These are phyloP conservation scores for Phytopythium helicoides DNA, from an alignment of 352 stramenopile species.

Conservation along the genomic window DNA sequence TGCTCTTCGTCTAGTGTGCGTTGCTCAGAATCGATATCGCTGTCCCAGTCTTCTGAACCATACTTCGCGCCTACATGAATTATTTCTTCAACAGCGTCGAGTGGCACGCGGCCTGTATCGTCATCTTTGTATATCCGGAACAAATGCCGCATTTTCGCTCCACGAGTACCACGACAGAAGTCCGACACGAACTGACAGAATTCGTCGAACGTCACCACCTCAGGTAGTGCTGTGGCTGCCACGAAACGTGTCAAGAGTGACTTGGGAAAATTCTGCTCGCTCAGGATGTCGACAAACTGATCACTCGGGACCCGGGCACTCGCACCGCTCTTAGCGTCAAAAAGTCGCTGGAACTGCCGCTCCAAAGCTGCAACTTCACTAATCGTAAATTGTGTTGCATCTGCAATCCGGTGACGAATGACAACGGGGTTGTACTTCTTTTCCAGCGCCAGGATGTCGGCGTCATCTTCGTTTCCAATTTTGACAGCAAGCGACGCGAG, in stretches of 20 bases:
- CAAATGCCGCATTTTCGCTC: conserved; percentile 42
- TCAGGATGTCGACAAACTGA: conserved; percentile 59
- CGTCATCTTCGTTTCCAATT: conserved; percentile 68
- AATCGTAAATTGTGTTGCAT: conserved; percentile 64
- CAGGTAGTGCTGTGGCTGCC: conserved; percentile 28
- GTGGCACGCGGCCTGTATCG: conserved; percentile 26
- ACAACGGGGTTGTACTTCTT: conserved; percentile 77
- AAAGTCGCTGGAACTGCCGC: conserved; percentile 75
- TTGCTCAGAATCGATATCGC: conserved; percentile 12
- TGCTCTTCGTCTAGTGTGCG: conserved; percentile 22
- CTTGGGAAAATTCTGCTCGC: conserved; percentile 38
- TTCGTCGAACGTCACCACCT: conserved; percentile 75
- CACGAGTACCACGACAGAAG: conserved; percentile 53
- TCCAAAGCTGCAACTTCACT: conserved; percentile 75
- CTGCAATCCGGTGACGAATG: conserved; percentile 75
- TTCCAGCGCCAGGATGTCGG: conserved; percentile 69
- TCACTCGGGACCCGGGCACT: conserved; percentile 60
- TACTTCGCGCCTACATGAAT: conserved; percentile 30
- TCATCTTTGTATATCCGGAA: conserved; percentile 59
- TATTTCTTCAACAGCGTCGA: conserved; percentile 41
- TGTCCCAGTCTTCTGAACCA: conserved; percentile 10
- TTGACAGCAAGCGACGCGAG: conserved; percentile 57
- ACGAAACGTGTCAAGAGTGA: conserved; percentile 49
- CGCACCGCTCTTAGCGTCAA: conserved; percentile 67
- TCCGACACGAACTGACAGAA: conserved; percentile 81